Conservation (phyloP, 768 basidiomycete genomes). For the Phylloporus rhodoxanthus region DNA sequence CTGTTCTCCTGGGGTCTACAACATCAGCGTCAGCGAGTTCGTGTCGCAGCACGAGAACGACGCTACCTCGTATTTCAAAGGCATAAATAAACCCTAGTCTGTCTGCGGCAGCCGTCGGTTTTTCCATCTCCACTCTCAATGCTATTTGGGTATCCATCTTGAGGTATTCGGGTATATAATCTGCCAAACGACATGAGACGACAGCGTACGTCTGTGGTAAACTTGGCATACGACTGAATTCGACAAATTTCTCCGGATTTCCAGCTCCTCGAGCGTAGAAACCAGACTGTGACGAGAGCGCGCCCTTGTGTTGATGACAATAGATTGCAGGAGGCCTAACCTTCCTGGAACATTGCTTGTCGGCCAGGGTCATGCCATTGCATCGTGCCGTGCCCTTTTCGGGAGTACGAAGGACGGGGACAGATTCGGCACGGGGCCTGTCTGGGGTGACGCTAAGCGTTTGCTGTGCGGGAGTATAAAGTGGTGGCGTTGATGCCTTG, state of each 20-base stretch:
- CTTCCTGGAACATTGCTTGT: slow-evolving; percentile 53
- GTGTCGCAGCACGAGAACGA: neutral
- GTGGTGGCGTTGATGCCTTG: neutral
- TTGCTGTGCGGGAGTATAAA: slow-evolving; percentile 14
- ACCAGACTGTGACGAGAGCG: slow-evolving; percentile 41
- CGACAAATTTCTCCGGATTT: slow-evolving; percentile 40
- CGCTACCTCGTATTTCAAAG: slow-evolving; percentile 69
- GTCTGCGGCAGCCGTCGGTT: slow-evolving; percentile 49
- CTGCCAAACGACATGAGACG: slow-evolving; percentile 32
- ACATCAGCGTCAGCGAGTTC: neutral
- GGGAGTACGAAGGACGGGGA: slow-evolving; percentile 12
- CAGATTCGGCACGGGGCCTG: slow-evolving; percentile 20
- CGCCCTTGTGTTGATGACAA: slow-evolving; percentile 61
- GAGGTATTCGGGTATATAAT: slow-evolving; percentile 67
- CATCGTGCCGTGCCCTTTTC: slow-evolving; percentile 41
- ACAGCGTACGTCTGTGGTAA: neutral
- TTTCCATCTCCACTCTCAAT: slow-evolving; percentile 50
- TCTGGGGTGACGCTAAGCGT: slow-evolving; percentile 5
- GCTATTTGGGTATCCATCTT: slow-evolving; percentile 54
- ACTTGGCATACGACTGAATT: slow-evolving; percentile 46
- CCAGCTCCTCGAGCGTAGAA: slow-evolving; percentile 50
- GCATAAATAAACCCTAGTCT: slow-evolving; percentile 75
- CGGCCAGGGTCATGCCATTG: slow-evolving; percentile 57
- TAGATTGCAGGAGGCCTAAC: slow-evolving; percentile 47
- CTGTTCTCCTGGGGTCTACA: slow-evolving; percentile 30